Base-by-base conservation (phyloP, 2,329 filamentous ascomycete species). In the Saccharata proteae region DNA sequence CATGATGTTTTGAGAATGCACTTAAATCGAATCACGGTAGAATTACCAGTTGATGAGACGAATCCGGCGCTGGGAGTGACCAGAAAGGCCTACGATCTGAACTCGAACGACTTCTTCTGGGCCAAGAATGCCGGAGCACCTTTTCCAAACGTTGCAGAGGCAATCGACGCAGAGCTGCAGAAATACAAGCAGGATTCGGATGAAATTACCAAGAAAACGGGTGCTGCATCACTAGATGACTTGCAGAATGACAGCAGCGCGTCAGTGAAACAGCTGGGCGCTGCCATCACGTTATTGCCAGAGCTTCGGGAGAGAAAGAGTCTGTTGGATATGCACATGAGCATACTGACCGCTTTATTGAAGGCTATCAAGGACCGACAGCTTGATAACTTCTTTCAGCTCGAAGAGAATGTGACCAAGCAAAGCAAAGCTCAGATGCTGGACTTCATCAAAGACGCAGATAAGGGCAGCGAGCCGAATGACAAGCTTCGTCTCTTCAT, bases 241-340 rank as follows among this genome's bases (percentile, higher is more conserved):
- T 66, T 98, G 6, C 80, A 90, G 45, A 85, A 84, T 42, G 86
- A 94, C 49, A 84, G 80, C 2, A 81, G 79, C 44, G 77, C 84
- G 22, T 93, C 84, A 35, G 86, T 90, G 11, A 83, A 92, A 46
- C 90, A 98, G 54, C 69, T 98, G 26, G 98, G 96, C 58, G 84
- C 86, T 3, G 92, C 88, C 9, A 93, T 98, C 45, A 93, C 88
- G 1, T 64, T 93, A 14, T 65, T 98, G 10, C 92, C 90, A 0
- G 88, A 96, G 54, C 67, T 98, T 42, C 71, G 85, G 40, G 90
- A 96, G 55, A 77, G 90, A 37, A 98, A 98, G 54, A 77, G 78
- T n/a, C 71, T 79, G 13, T 70, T 98, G 4, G 90, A 94, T 51
- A 96, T 94, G 81, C 90, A 98, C 55, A 98, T 98, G 90, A 94